Percentiles rank a stretch among this genome's conserved stretches.
Conservation (phyloP, 2,329 filamentous ascomycete genomes). For the Pseudocercospora fuligena region DNA sequence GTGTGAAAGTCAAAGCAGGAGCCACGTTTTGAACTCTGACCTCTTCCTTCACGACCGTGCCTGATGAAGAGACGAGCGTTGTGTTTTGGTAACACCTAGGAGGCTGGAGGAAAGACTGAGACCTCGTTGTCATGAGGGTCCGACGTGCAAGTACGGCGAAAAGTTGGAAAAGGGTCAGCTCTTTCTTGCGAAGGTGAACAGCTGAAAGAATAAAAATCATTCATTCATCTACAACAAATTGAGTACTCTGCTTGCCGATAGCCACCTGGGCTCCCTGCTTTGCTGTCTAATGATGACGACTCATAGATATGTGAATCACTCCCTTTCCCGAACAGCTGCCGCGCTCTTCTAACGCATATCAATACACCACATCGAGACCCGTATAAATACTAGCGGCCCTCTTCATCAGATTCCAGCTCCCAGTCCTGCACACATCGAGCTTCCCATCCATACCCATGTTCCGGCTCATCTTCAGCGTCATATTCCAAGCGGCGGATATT, state of each 20-base stretch:
- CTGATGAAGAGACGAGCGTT: too few relatives aligned
- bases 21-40: not conserved
- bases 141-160: too few relatives aligned
- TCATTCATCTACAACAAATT: not conserved
- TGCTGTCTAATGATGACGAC: not conserved
- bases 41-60: not conserved
- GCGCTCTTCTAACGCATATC: too few relatives aligned
- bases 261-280: not conserved
- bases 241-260: not conserved
- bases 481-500: not conserved
- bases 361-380: too few relatives aligned
- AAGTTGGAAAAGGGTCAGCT: too few relatives aligned
- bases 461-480: not conserved
- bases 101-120: not conserved
- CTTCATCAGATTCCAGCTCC: not conserved
- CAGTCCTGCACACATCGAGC: not conserved
- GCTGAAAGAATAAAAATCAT: too few relatives aligned
- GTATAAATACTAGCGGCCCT: not conserved
- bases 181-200: too few relatives aligned
- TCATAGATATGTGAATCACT: too few relatives aligned
- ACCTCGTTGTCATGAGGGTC: too few relatives aligned
- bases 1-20: not conserved
- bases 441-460: not conserved
- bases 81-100: not conserved
- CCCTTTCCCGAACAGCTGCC: too few relatives aligned